Base-by-base conservation (phyloP, 2,329 filamentous ascomycete species). In the Nectriaceae sp. region DNA sequence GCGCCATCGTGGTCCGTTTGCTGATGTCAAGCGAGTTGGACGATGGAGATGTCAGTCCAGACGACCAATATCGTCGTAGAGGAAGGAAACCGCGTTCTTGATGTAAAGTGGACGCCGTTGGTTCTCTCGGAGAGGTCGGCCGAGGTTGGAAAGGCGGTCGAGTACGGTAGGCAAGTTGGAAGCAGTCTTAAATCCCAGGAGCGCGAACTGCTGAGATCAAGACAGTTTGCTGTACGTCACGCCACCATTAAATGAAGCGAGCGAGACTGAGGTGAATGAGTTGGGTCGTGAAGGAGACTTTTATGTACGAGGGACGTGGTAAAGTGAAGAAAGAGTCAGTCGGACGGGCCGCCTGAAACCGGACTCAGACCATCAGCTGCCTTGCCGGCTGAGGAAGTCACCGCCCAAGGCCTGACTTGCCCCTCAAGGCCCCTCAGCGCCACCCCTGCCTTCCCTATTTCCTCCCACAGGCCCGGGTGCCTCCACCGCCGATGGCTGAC, bases 1-100 rank as follows among this genome's bases (percentile, higher is more conserved):
- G 69, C 21, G 73, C 74, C 74, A 77, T 77, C 54, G 44, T 65
- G 54, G 33, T 15, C 10, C 10, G n/a, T n/a, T n/a, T n/a, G n/a
- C n/a, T n/a, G n/a, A n/a, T n/a, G n/a, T n/a, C n/a, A n/a, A n/a
- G n/a, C n/a, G n/a, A n/a, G n/a, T n/a, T n/a, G n/a, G n/a, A n/a
- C n/a, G n/a, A n/a, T n/a, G n/a, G n/a, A n/a, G n/a, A n/a, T 10
- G 26, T 8, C 26, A 31, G 26, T 31, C 26, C 15, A 31, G 26
- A 31, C 15, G 26, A 31, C 15, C 26, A 15, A 15, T 31, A 33
- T 40, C 24, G 41, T 6, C 39, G 21, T n/a, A 16, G 18, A 20
- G 41, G 42, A 47, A 45, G 40, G 46, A 52, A 35, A 24, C 36
- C 45, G 50, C 40, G 20, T 21, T 44, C 26, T 8, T 10, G 26